Evolutionary conservation across 441 rosid genomes (phyloP).

Genomic region (Melastoma candidum): DNA sequence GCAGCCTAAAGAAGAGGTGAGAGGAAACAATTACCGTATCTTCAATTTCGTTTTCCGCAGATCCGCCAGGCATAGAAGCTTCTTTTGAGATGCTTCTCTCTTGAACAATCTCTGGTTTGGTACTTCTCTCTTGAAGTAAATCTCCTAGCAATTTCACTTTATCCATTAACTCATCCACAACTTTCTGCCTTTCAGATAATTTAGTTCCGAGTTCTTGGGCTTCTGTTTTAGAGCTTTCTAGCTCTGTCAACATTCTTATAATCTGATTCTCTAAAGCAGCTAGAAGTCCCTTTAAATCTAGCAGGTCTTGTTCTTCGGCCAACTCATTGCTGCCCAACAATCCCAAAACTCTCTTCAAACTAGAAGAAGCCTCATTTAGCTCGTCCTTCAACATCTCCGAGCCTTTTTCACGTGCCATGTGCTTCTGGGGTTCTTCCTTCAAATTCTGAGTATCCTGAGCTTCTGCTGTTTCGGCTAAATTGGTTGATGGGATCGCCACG

Average conservation of each 20-base stretch:
- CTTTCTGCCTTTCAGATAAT: conserved; percentile 63
- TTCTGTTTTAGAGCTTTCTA: conserved; percentile 49
- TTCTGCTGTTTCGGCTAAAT: conserved; percentile 28
- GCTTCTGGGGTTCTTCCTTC: conserved; percentile 34
- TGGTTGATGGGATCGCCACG: conserved; percentile 23
- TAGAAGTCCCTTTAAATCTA: conserved; percentile 32
- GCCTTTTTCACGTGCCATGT: conserved; percentile 26
- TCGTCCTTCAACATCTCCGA: conserved; percentile 42
- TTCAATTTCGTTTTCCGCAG: conserved; percentile 87
- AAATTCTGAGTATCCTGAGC: conserved; percentile 38
- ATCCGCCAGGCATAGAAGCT: conserved; percentile 46
- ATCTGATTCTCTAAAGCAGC: conserved; percentile 47
- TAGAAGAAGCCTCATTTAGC: conserved; percentile 35
- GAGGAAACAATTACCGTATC: conserved; percentile 37
- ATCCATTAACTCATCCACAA: conserved; percentile 48
- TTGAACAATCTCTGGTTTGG: conserved; percentile 50
- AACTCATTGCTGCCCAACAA: conserved; percentile 39
- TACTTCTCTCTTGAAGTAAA: conserved; percentile 34
- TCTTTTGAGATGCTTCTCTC: conserved; percentile 72
- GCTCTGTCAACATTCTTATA: conserved; percentile 39
- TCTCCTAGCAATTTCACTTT: conserved; percentile 62
- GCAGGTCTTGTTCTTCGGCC: conserved; percentile 30
- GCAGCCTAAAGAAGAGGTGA: conserved; percentile 5
- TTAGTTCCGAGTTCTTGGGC: conserved; percentile 53
- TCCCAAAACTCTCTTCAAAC: conserved; percentile 47